Evolutionary conservation across 352 stramenopile species (phyloP), one percentile per base, ranked within the genome.

Genomic region (Sclerospora graminicola): DNA sequence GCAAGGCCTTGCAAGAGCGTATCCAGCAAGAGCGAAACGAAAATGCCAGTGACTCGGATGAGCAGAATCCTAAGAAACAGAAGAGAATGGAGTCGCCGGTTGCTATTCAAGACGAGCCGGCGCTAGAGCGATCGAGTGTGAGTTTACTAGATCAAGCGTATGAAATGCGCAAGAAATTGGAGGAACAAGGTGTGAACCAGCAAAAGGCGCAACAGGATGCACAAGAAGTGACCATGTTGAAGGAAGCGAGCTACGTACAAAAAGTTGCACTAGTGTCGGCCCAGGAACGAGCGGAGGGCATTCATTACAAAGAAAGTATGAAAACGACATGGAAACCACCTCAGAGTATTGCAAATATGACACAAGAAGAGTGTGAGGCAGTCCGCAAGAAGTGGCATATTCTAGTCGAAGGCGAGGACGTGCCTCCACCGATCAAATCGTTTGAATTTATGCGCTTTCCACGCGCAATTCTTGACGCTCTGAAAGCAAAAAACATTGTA

Each of bases 331-430:
- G 95, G 95, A 77, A 51, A 23, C 82, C 88, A 14, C 95, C 95
- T 3, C 53, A 54, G 2, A 83, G 81, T 39, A 93, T 98, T 41
- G 51, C 86, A 11, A 51, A 72, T 16, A 82, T 97, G 77, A 89
- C 73, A 5, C 69, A 84, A 46, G 82, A 83, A 0, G 71, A 90
- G 31, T 95, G 89, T 62, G 72, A 97, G 33, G 76, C 81, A 10
- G 80, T 98, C 31, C 84, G 96, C 20, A 90, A 97, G 39, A 98
- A 99, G 63, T 98, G 93, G 94, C 92, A 98, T 67, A 99, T 99
- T 40, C 52, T 99, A 5, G 80, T 95, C 3, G 91, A 99, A 55
- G 96, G 96, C 6, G 79, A 98, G 4, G 80, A 98, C 62, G 84
- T 97, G 32, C 94, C 94, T 16, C 77, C 91, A 45, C 95, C 95